A percentile compares a stretch with the other conserved stretches of the same genome.
Conservation (phyloP, 192 early-diverging fungal species). For the Backusella tuberculispora region DNA sequence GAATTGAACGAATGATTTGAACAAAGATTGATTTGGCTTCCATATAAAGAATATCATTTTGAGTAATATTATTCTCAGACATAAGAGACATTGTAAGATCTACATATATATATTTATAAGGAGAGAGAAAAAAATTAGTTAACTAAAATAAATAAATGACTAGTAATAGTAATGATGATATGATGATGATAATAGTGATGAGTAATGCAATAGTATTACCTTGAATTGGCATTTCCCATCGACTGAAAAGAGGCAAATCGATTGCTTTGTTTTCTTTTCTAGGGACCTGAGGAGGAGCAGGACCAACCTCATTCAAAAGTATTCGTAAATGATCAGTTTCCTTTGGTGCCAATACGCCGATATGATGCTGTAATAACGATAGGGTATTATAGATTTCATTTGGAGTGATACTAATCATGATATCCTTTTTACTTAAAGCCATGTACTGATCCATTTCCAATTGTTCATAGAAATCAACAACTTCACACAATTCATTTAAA, state of each 20-base stretch:
- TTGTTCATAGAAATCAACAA: slow-evolving; percentile 92
- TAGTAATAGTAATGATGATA: background rate
- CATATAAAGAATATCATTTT: slow-evolving; percentile 92
- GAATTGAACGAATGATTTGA: slow-evolving; percentile 89
- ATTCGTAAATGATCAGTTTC: slow-evolving; percentile 80
- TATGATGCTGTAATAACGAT: slow-evolving; percentile 77
- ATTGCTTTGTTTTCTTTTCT: slow-evolving; percentile 77
- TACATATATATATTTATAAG: slow-evolving; percentile 9
- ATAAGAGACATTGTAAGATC: slow-evolving; percentile 63
- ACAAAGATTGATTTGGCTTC: slow-evolving; percentile 93
- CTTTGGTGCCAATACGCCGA: slow-evolving; percentile 74
- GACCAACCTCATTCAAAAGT: slow-evolving; percentile 79
- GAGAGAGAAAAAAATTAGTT: background rate
- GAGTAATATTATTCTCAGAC: slow-evolving; percentile 86
- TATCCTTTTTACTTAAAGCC: slow-evolving; percentile 89
- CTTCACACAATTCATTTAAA: slow-evolving; percentile 89
- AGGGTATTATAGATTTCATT: slow-evolving; percentile 97
- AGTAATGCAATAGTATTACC: slow-evolving; percentile 39
- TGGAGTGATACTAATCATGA: slow-evolving; percentile 86
- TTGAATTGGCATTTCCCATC: slow-evolving; percentile 83
- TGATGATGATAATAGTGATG: background rate
- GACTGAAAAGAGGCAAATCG: slow-evolving; percentile 71
- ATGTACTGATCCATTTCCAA: slow-evolving; percentile 99
- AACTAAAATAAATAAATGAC: background rate
- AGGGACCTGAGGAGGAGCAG: slow-evolving; percentile 73